Evolutionary conservation across 495 filamentous ascomycete genomes (phyloP), one percentile per base, ranked within the genome.

Genomic region (Aspergillus conjunctus): DNA sequence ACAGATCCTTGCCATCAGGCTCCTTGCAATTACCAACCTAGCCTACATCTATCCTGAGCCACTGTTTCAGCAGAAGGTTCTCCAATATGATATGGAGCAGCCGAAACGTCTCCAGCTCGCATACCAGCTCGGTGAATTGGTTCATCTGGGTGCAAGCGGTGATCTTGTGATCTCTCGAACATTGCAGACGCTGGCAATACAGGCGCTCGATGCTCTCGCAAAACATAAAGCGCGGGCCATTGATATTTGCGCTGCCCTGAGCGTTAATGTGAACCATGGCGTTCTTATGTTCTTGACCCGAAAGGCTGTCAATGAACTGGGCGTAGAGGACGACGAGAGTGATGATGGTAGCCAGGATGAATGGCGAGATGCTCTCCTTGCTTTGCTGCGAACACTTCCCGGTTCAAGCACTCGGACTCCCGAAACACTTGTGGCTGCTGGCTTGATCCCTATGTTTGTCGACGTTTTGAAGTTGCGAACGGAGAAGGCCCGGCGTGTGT

Each of bases 251-350:
- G 83, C 90, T 52, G 93, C 93, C 31, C 77, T 99, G 21, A 93
- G 88, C 68, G 89, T 92, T 57, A 94, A 94, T 71, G 92, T 97
- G 55, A 98, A 93, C 68, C 95, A 99, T 65, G 95, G 95, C 14
- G 87, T 98, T 15, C 82, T 99, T n/a, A 87, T 97, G 68, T 97
- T 98, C 69, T 81, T 96, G 59, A 87, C 96, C 33, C 87, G 93
- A 51, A 97, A 93, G 70, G 88, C 91, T 11, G 90, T 97, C 56
- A 90, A 88, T 21, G 88, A 91, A 61, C 85, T 98, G 73, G 82
- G 80, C 39, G 75, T 75, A 9, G 84, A 89, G 46, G 79, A 82
- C 50, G 79, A 85, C 43, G 75, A 76, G 12, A 74, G 78, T 11
- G 84, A 87, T 58, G 82, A 86, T 65, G 70, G 75, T 37, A 85